phyloP scores from a whole-genome alignment of 176 grass and related monocot genomes.

The Triticum monococcum region DNA sequence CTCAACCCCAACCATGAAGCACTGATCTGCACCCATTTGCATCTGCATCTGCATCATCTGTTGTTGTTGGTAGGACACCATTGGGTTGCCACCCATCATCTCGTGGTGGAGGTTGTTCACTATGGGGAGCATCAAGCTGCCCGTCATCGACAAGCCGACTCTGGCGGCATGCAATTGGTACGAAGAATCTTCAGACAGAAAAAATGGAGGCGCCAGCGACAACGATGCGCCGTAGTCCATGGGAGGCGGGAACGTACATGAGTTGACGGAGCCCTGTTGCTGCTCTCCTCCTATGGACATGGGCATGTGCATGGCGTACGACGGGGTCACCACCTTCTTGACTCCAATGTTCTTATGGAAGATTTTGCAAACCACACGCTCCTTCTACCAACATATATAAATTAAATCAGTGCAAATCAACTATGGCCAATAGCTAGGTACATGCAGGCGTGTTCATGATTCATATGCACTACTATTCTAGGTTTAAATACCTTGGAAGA shows the following conservation, averaged over 20 bases:
- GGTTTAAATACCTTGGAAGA: constrained; percentile 17
- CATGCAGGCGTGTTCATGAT: no score
- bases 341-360: constrained; percentile 48
- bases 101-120: not conserved
- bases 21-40: not conserved
- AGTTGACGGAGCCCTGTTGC: not conserved
- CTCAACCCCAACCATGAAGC: not conserved
- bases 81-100: not conserved
- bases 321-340: not conserved
- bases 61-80: constrained; percentile 9
- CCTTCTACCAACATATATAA: constrained; percentile 31
- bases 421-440: not conserved
- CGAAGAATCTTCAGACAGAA: not conserved
- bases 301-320: not conserved
- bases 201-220: not conserved
- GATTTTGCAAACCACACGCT: constrained; percentile 61
- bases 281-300: not conserved
- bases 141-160: not conserved
- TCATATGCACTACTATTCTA: no score
- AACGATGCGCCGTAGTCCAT: not conserved
- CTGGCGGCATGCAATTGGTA: not conserved
- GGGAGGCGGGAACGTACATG: not conserved
- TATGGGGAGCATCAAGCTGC: not conserved
- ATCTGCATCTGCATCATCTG: not conserved
- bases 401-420: not conserved